Conservation (phyloP, 495 filamentous ascomycete species). For the Annulohypoxylon maeteangense region DNA sequence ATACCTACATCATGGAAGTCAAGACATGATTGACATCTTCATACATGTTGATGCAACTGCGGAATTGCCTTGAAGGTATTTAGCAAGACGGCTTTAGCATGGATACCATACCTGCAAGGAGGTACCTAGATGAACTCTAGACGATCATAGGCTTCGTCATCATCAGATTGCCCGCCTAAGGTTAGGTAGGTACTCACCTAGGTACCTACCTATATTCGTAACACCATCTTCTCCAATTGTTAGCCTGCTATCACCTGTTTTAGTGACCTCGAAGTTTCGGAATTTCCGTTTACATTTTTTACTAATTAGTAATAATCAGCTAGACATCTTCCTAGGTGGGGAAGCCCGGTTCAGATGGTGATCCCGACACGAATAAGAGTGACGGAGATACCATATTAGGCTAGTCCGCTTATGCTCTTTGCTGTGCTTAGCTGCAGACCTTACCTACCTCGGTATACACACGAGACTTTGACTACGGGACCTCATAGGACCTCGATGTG, state of each 20-base stretch:
- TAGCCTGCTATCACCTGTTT: too few relatives aligned
- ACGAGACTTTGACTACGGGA: not conserved
- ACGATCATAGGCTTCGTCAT: not conserved
- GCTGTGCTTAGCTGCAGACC: not conserved
- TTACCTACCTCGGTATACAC: not conserved
- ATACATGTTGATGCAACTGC: not conserved
- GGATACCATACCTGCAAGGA: not conserved
- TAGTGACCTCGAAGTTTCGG: not conserved
- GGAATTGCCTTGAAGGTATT: not conserved
- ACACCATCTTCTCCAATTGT: not conserved
- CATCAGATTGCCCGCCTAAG: too few relatives aligned
- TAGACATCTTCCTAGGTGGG: not conserved
- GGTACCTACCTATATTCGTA: not conserved
- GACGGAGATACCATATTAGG: conserved; percentile 24
- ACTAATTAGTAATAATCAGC: not conserved
- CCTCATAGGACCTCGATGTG: not conserved
- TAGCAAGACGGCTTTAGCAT: conserved; percentile 1
- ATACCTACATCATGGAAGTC: conserved; percentile 20
- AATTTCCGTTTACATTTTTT: not conserved
- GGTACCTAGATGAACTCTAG: not conserved
- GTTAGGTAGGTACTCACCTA: too few relatives aligned
- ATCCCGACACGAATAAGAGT: not conserved
- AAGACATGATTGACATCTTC: not conserved
- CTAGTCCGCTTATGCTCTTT: conserved; percentile 28
- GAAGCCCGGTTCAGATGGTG: not conserved